A percentile compares a stretch with the other conserved stretches of the same genome.
Conservation (phyloP, 2,329 filamentous ascomycete species). For the Catunica adiposa region DNA sequence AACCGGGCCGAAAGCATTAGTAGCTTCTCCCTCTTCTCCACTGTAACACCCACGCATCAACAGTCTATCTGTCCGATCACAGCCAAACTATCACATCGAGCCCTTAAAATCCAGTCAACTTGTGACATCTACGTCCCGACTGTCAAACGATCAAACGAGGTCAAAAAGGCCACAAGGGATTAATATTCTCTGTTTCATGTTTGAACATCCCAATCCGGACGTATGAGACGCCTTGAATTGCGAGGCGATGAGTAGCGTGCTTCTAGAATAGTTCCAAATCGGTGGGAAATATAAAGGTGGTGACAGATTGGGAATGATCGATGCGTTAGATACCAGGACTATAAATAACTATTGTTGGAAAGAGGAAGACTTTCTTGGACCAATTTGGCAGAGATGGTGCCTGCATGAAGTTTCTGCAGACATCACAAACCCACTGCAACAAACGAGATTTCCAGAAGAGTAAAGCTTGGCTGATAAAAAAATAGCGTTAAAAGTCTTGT, state of each 20-base stretch:
- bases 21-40: too few relatives aligned
- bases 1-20: too few relatives aligned
- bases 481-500: too few relatives aligned
- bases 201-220: background rate
- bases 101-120: background rate
- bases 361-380: background rate
- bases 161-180: background rate
- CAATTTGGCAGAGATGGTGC: background rate
- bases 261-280: constrained; percentile 1
- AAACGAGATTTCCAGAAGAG: too few relatives aligned
- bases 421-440: too few relatives aligned
- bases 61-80: too few relatives aligned
- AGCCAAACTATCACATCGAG: background rate
- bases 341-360: background rate
- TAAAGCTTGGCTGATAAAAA: too few relatives aligned
- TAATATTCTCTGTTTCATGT: background rate
- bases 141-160: background rate
- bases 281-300: background rate
- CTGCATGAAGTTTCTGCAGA: too few relatives aligned
- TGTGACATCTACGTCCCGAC: background rate
- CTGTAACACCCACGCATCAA: too few relatives aligned
- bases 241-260: background rate
- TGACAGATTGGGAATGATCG: background rate
- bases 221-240: background rate
- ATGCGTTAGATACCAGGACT: background rate